Conservation (phyloP, 2,329 filamentous ascomycete genomes). For the Penicillium sp. region DNA sequence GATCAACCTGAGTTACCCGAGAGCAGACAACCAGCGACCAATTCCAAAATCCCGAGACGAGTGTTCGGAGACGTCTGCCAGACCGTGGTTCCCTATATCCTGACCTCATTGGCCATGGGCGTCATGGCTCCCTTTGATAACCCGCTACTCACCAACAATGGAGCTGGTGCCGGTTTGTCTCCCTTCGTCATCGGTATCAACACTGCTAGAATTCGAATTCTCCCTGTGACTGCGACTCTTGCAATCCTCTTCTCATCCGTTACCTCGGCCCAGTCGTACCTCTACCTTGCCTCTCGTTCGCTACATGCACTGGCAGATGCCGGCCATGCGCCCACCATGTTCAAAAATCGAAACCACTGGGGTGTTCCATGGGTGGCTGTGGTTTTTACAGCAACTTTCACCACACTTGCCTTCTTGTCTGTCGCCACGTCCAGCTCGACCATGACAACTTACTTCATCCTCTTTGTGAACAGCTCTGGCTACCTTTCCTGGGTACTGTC, state of each 20-base stretch:
- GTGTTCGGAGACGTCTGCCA: conserved; percentile 57
- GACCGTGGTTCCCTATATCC: conserved; percentile 59
- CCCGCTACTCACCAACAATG: conserved; percentile 52
- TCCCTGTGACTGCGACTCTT: conserved; percentile 70
- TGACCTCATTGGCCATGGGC: conserved; percentile 57
- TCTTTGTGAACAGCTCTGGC: conserved; percentile 66
- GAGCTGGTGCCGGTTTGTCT: conserved; percentile 53
- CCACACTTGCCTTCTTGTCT: conserved; percentile 67
- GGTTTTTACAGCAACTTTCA: conserved; percentile 55
- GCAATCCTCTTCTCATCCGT: conserved; percentile 75
- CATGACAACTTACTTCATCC: conserved; percentile 70
- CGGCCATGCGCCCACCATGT: conserved; percentile 60
- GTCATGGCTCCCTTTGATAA: conserved; percentile 61
- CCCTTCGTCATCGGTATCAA: conserved; percentile 45
- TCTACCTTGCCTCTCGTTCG: conserved; percentile 69
- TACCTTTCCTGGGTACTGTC: conserved; percentile 70
- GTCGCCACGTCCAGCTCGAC: conserved; percentile 57
- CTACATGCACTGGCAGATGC: conserved; percentile 65
- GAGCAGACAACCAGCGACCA: conserved; percentile 46
- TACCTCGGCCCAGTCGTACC: conserved; percentile 74
- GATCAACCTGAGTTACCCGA: conserved; percentile 1
- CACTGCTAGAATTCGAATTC: conserved; percentile 59
- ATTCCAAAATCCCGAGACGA: conserved; percentile 54
- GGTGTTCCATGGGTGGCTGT: conserved; percentile 66
- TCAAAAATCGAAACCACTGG: conserved; percentile 58